Evolutionary conservation across 2,329 filamentous ascomycete genomes (phyloP).

Genomic region (Mycogone perniciosa): DNA sequence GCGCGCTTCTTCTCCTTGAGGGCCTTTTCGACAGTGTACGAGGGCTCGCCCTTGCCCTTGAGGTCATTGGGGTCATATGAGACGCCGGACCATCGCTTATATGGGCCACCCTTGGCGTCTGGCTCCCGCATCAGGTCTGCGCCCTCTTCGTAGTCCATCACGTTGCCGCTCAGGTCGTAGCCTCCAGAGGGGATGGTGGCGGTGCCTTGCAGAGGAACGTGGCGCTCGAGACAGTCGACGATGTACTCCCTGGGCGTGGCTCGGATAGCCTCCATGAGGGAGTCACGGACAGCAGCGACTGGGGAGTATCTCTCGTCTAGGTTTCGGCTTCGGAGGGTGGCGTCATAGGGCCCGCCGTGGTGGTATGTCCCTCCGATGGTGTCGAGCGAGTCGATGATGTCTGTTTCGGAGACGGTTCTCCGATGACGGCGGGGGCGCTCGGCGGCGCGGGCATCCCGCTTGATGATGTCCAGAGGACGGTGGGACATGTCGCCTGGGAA

Average conservation of each 20-base stretch:
- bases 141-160: constrained; percentile 79
- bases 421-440: constrained; percentile 62
- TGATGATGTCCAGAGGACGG: constrained; percentile 61
- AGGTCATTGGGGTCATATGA: constrained; percentile 67
- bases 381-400: constrained; percentile 78
- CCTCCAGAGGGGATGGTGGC: constrained; percentile 69
- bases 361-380: constrained; percentile 65
- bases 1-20: constrained; percentile 50
- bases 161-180: constrained; percentile 59
- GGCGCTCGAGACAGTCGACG: constrained; percentile 62
- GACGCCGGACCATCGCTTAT: constrained; percentile 63
- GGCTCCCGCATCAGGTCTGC: constrained; percentile 74
- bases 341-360: constrained; percentile 87
- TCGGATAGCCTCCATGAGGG: constrained; percentile 68
- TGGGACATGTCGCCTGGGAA: constrained; percentile 59
- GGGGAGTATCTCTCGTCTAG: constrained; percentile 56
- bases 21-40: constrained; percentile 62
- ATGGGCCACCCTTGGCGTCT: constrained; percentile 63
- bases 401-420: constrained; percentile 60
- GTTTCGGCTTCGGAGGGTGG: constrained; percentile 70
- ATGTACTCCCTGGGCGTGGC: constrained; percentile 79
- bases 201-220: constrained; percentile 75
- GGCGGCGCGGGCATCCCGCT: constrained; percentile 57
- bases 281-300: constrained; percentile 65
- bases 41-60: constrained; percentile 77